These are phyloP conservation scores for Paraphaeosphaeria minitans DNA, from an alignment of 2,329 filamentous ascomycete species.

Conservation along the genomic window DNA sequence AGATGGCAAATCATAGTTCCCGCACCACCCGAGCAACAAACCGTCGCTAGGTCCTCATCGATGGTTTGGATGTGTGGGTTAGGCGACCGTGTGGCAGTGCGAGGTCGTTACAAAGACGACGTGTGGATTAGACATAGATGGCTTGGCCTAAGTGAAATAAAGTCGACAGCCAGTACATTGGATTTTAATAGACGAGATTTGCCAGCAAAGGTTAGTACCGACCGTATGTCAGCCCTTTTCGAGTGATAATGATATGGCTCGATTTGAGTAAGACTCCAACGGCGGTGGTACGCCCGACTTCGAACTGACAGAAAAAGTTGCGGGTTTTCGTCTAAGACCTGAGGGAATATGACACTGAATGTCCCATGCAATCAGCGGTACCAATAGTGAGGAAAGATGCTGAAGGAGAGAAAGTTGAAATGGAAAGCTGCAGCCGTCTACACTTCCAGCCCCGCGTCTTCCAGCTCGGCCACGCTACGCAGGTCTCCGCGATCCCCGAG, in stretches of 20 bases:
- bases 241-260: neutral
- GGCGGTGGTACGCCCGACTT: neutral
- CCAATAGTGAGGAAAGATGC: neutral
- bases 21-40: neutral
- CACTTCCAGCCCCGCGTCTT: constrained; percentile 2
- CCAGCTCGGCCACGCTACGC: constrained; percentile 6
- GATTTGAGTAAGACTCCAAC: neutral
- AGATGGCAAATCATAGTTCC: constrained; percentile 1
- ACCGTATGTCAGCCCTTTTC: neutral
- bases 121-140: neutral
- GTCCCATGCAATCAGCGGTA: neutral
- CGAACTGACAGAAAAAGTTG: neutral
- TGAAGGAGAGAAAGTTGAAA: neutral
- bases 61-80: neutral
- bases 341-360: neutral
- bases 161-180: constrained; percentile 4
- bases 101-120: neutral
- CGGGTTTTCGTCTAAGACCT: neutral
- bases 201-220: neutral
- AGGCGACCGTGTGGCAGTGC: constrained; percentile 14
- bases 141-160: constrained; percentile 3
- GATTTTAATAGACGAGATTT: neutral
- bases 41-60: constrained; percentile 5
- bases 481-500: neutral
- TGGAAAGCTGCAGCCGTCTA: neutral